Base-by-base conservation (phyloP, 768 basidiomycete species). In the Leccinum disarticulatum region DNA sequence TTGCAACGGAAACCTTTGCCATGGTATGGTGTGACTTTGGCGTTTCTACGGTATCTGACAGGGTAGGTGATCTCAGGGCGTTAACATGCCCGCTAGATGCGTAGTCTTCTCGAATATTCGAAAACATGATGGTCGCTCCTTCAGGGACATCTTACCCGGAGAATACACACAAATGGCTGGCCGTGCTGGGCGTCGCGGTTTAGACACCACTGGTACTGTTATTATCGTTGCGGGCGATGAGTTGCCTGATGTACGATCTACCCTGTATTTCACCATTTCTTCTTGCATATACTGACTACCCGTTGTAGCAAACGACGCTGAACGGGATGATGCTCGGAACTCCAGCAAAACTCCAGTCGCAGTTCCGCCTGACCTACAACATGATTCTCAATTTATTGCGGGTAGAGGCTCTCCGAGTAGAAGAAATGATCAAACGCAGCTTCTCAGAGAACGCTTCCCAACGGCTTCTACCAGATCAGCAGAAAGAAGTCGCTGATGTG, bases 121-220 rank as follows among this genome's bases (percentile, higher is more conserved):
- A 49, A 99, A 99, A 71, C 96, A 98, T 69, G 97, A 99, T 64
- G 97, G 97, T 5, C 84, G 87, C 30, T 87, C 77, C 64, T 99
- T 99, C 80, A 85, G 97, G 60, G 92, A 94, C 43, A 87, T 96
- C 35, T 74, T 93, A 1, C 89, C 93, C 27, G 95, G 92, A 43
- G 94, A 95, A 75, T 98, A 98, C 70, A 99, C 96, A 0, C 97
- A 99, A 68, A 99, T 99, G 97, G 95, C 97, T 8, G 97, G 97
- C 6, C 89, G 97, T 64, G 97, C 97, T 15, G 97, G 97, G 25
- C 87, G 97, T 35, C 89, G 97, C 72, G 97, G 97, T 11, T 78
- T 99, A 30, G 97, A 99, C 71, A 78, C 89, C 5, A 98, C 95
- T 0, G 97, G 97, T 38, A 97, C 95, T 0, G 97, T 99, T 10